Percentiles rank a stretch among this genome's conserved stretches.
phyloP scores from a whole-genome alignment of 441 rosid species.

The Iberis amara region DNA sequence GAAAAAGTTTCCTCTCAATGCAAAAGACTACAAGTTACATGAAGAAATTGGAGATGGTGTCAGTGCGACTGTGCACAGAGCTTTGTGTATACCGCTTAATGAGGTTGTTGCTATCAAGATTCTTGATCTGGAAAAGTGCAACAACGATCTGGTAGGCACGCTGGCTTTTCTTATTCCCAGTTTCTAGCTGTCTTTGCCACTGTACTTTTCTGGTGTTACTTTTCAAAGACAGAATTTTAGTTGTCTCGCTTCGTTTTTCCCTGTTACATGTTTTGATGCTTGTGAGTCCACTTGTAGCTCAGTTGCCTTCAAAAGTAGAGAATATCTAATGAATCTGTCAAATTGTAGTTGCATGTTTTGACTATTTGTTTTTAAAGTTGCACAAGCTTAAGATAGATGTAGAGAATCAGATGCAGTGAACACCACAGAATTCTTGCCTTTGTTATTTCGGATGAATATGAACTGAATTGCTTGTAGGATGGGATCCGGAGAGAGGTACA shows the following conservation, averaged over 20 bases:
- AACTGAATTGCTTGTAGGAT: conserved; percentile 51
- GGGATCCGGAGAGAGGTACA: conserved; percentile 97
- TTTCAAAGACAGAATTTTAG: neutral
- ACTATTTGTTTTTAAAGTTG: conserved; percentile 9
- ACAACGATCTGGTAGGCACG: conserved; percentile 75
- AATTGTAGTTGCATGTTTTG: conserved; percentile 19
- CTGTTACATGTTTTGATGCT: conserved; percentile 9
- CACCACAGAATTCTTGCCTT: conserved; percentile 1
- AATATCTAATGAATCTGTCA: conserved; percentile 3
- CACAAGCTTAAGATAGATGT: conserved; percentile 16
- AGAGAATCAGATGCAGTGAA: conserved; percentile 2
- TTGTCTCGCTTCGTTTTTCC: neutral
- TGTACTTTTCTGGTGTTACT: conserved; percentile 7
- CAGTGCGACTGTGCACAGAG: conserved; percentile 86
- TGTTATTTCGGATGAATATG: conserved; percentile 20
- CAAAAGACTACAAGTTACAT: conserved; percentile 69
- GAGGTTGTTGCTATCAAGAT: conserved; percentile 88
- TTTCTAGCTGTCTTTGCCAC: conserved; percentile 15
- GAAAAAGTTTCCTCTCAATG: conserved; percentile 69
- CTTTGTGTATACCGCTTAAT: conserved; percentile 87
- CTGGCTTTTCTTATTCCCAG: conserved; percentile 11
- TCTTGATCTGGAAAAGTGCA: conserved; percentile 95
- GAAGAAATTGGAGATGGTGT: conserved; percentile 99
- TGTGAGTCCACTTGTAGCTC: conserved; percentile 4
- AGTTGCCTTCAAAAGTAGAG: neutral